Evolutionary conservation across 352 stramenopile genomes (phyloP).

Genomic region (Phytophthora meadii): DNA sequence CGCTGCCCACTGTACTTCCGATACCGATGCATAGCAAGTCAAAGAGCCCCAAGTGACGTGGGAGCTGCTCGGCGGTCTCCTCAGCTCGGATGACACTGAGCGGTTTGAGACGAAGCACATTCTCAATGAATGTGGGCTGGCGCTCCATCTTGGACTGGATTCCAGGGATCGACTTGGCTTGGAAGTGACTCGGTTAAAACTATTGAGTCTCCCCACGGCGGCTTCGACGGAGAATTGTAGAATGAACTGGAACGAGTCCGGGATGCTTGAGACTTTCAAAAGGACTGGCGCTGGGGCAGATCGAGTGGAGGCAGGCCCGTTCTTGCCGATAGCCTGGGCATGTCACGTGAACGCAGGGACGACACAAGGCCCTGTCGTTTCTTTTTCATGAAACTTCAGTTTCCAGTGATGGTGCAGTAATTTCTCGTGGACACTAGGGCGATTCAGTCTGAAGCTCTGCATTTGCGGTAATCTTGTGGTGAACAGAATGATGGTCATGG

Average conservation of each 20-base stretch:
- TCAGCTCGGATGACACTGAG: conserved; percentile 77
- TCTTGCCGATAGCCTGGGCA: conserved; percentile 5
- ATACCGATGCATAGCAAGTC: conserved; percentile 94
- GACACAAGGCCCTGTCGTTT: conserved; percentile 18
- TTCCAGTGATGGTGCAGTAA: conserved; percentile 12
- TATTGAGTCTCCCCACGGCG: conserved; percentile 30
- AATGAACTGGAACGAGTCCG: conserved; percentile 22
- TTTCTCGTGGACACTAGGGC: conserved; percentile 21
- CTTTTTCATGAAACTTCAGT: conserved; percentile 15
- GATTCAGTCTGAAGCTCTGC: no score
- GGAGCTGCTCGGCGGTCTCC: conserved; percentile 70
- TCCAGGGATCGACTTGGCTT: conserved; percentile 1
- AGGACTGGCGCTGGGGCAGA: conserved; percentile 9
- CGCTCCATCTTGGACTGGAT: conserved; percentile 31
- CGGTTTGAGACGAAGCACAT: conserved; percentile 76
- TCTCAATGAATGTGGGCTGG: conserved; percentile 52
- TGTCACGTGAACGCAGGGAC: conserved; percentile 12
- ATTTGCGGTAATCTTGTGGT: no score
- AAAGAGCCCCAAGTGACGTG: conserved; percentile 80
- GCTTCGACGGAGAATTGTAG: conserved; percentile 26
- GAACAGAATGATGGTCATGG: no score
- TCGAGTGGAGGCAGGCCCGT: conserved; percentile 19
- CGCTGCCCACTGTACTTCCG: conserved; percentile 91
- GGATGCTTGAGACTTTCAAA: conserved; percentile 1
- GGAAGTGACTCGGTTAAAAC: conserved; percentile 2